Base-by-base conservation (phyloP, 768 basidiomycete genomes). In the Suillus variegatus region DNA sequence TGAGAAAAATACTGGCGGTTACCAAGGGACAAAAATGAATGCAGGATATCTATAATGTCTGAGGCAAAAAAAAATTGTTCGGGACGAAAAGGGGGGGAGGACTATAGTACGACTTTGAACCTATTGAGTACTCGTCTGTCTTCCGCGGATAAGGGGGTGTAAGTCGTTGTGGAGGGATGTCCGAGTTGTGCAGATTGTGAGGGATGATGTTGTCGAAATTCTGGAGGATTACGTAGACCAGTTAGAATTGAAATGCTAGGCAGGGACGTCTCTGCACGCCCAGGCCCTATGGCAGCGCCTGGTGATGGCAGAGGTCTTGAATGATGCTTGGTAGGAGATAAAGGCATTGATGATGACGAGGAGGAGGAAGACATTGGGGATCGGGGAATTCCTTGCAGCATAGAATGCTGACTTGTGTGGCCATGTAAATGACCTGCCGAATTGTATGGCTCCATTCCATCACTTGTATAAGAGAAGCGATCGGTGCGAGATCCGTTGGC, bases 71-170 rank as follows among this genome's bases (percentile, higher is more conserved):
- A 40, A 58, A 41, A 32, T 1, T 7, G 58, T 7, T 18, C 22
- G 18, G 40, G 25, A 40, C 6, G 55, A 10, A 6, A 38, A 6
- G 6, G 20, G 20, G 2, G 2, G 44, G 12, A 66, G 68, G 40
- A 64, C 76, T 75, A 88, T 60, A 87, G 73, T 32, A 82, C 80
- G 52, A 88, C 81, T 52, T 84, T 84, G 71, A 89, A 84, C 54
- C 84, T 83, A 67, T 81, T 82, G 62, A 89, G 72, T n/a, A 81
- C 85, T 62, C 86, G 81, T 64, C 82, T 83, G 73, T 89, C 88
- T 72, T 89, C 88, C 55, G 83, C 77, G 12, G 86, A 77, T 41
- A 86, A 58, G 78, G 79, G 67, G 76, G 80, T 40, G 78, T 79
- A 76, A 54, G 68, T 74, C 16, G 66, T 73, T 47, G 73, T 70